phyloP scores from a whole-genome alignment of 2,329 filamentous ascomycete species.

The Blastomyces gilchristii region DNA sequence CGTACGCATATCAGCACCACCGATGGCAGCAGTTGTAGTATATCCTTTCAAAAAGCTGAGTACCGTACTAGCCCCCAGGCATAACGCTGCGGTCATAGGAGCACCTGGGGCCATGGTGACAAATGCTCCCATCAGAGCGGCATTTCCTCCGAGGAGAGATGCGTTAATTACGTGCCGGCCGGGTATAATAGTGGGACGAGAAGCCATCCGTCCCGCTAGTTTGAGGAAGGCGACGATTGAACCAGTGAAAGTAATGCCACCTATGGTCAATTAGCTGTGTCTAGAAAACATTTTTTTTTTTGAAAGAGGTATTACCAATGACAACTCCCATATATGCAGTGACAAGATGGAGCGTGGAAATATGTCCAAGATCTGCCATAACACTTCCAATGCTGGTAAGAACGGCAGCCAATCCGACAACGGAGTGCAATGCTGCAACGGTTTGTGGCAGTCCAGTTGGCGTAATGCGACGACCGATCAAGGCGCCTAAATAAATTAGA shows the following conservation, averaged over 20 bases:
- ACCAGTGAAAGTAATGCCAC: conserved; percentile 80
- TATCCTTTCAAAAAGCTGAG: conserved; percentile 79
- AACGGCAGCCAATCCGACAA: conserved; percentile 80
- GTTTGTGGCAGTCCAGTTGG: conserved; percentile 83
- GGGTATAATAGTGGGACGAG: conserved; percentile 60
- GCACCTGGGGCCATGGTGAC: conserved; percentile 70
- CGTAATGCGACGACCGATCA: conserved; percentile 78
- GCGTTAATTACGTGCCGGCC: conserved; percentile 68
- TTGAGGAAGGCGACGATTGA: conserved; percentile 86
- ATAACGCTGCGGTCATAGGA: conserved; percentile 67
- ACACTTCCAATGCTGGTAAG: conserved; percentile 82
- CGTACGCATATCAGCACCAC: conserved; percentile 79
- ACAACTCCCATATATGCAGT: conserved; percentile 78
- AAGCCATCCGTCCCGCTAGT: conserved; percentile 71
- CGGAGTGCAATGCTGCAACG: conserved; percentile 78
- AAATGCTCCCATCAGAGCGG: conserved; percentile 76
- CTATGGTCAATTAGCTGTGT: conserved; percentile 22
- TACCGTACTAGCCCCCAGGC: conserved; percentile 62
- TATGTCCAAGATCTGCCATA: conserved; percentile 58
- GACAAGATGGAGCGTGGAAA: conserved; percentile 71
- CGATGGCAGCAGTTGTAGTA: conserved; percentile 79
- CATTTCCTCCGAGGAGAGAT: conserved; percentile 62
- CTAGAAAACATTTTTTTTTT: background rate
- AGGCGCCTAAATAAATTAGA: conserved; percentile 41
- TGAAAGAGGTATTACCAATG: conserved; percentile 45